These are phyloP conservation scores for Epicoccum nigrum DNA, from an alignment of 2,329 filamentous ascomycete species.

Conservation along the genomic window DNA sequence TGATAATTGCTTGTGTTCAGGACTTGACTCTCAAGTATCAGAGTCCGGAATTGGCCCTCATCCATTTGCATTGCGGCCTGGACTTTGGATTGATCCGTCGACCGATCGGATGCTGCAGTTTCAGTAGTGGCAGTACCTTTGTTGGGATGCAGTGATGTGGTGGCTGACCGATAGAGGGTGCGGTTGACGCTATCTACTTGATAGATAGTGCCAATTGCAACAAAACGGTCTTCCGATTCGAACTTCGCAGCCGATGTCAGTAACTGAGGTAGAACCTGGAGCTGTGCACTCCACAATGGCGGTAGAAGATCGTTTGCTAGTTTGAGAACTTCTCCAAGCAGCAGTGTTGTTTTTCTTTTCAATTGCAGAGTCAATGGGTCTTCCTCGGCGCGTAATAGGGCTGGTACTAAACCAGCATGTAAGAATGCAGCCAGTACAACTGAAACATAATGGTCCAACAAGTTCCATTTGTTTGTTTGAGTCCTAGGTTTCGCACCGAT, in stretches of 20 bases:
- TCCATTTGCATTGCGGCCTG: slow-evolving; percentile 68
- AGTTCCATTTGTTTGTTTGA: slow-evolving; percentile 70
- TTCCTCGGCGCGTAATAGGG: slow-evolving; percentile 66
- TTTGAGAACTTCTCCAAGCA: slow-evolving; percentile 90
- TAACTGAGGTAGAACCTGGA: slow-evolving; percentile 87
- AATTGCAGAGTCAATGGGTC: slow-evolving; percentile 71
- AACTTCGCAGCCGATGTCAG: slow-evolving; percentile 79
- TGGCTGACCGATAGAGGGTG: slow-evolving; percentile 81
- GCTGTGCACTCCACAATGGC: slow-evolving; percentile 76
- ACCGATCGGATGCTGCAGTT: slow-evolving; percentile 40
- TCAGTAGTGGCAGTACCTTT: slow-evolving; percentile 34
- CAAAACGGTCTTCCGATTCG: slow-evolving; percentile 72
- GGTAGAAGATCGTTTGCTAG: slow-evolving; percentile 86
- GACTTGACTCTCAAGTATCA: slow-evolving; percentile 80
- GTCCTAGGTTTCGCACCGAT: slow-evolving; percentile 68
- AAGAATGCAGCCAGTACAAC: slow-evolving; percentile 85
- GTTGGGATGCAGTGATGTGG: slow-evolving; percentile 45
- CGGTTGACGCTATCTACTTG: slow-evolving; percentile 97
- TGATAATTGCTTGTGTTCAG: slow-evolving; percentile 86
- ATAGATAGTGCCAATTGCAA: slow-evolving; percentile 89
- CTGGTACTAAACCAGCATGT: slow-evolving; percentile 71
- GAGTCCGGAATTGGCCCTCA: slow-evolving; percentile 66
- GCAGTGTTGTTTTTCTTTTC: slow-evolving; percentile 85
- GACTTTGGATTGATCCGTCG: slow-evolving; percentile 54
- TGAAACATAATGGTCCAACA: slow-evolving; percentile 93